Evolutionary conservation across 2,329 filamentous ascomycete genomes (phyloP).

Genomic region (Diaporthe sp.): DNA sequence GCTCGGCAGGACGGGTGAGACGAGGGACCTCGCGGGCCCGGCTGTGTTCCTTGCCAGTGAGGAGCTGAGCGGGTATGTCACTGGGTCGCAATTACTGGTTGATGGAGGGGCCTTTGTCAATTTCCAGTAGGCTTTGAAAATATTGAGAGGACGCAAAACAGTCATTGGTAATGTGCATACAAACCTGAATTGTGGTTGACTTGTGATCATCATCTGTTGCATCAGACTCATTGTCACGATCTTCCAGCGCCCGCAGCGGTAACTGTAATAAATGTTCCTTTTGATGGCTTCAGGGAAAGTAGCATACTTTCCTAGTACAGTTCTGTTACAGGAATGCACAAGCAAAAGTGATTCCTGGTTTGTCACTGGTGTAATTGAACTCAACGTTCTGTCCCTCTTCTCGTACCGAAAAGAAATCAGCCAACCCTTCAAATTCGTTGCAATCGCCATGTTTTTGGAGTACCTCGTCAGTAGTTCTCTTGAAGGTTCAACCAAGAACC

Average conservation of each 20-base stretch:
- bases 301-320: too few species aligned
- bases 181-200: not conserved
- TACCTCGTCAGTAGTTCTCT: too few species aligned
- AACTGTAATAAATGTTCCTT: not conserved
- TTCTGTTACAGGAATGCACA: too few species aligned
- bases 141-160: not conserved
- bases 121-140: slow-evolving; percentile 69
- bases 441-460: too few species aligned
- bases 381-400: too few species aligned
- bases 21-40: slow-evolving; percentile 83
- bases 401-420: too few species aligned
- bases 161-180: too few species aligned
- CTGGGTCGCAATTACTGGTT: slow-evolving; percentile 84
- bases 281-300: too few species aligned
- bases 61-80: slow-evolving; percentile 84
- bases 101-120: slow-evolving; percentile 94
- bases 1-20: slow-evolving; percentile 78
- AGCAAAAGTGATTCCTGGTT: too few species aligned
- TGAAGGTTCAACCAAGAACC: not conserved
- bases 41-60: slow-evolving; percentile 88
- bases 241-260: not conserved
- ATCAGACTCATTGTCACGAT: not conserved
- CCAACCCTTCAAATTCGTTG: too few species aligned
- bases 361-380: too few species aligned
- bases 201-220: not conserved